These are phyloP conservation scores for Jamesozyma hellenica DNA, from an alignment of 805 yeast species.

Conservation along the genomic window DNA sequence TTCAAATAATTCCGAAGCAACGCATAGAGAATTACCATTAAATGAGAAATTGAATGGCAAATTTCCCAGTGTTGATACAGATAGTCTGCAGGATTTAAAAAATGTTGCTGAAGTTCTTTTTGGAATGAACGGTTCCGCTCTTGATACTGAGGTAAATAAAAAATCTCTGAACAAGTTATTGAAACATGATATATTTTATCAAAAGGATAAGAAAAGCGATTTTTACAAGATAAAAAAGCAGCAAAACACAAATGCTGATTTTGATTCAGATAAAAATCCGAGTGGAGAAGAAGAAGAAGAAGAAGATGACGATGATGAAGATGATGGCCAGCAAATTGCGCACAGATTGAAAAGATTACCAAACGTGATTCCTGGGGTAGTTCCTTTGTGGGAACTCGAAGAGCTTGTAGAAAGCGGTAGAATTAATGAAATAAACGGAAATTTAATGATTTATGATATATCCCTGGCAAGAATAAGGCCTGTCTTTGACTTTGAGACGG, in stretches of 20 bases:
- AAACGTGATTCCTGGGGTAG: constrained; percentile 40
- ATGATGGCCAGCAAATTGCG: background rate
- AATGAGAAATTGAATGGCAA: constrained; percentile 4
- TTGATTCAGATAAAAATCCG: background rate
- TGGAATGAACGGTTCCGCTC: constrained; percentile 30
- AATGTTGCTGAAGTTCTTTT: constrained; percentile 33
- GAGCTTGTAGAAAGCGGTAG: constrained; percentile 28
- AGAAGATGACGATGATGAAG: constrained; percentile 2
- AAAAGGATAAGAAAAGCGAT: background rate
- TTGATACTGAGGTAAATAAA: background rate
- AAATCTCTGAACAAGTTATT: background rate
- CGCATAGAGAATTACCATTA: background rate
- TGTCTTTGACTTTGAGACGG: constrained; percentile 18
- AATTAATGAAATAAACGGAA: constrained; percentile 16
- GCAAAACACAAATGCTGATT: constrained; percentile 1
- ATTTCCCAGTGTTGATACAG: background rate
- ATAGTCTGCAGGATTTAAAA: background rate
- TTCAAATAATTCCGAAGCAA: background rate
- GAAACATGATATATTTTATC: constrained; percentile 13
- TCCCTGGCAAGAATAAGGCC: constrained; percentile 18
- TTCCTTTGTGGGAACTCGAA: constrained; percentile 39
- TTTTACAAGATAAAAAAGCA: background rate
- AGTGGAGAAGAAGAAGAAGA: constrained; percentile 1
- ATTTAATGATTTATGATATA: constrained; percentile 19
- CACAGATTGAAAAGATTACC: constrained; percentile 25